A percentile compares a stretch with the other conserved stretches of the same genome.
These are phyloP conservation scores for Candida takata DNA, from an alignment of 805 yeast genomes.

Conservation along the genomic window DNA sequence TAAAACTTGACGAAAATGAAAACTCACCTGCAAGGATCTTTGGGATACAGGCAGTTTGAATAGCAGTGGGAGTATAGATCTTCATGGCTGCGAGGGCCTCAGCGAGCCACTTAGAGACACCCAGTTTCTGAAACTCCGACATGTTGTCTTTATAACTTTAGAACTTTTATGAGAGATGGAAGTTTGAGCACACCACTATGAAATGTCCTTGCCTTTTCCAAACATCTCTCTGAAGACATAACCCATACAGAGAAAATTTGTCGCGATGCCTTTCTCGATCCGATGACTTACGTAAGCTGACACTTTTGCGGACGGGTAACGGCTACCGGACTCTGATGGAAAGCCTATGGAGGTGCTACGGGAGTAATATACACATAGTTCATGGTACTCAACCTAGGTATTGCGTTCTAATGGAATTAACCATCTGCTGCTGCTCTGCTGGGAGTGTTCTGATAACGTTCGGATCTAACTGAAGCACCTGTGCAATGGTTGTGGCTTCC, in stretches of 20 bases:
- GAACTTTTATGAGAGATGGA: too few species aligned
- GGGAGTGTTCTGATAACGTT: constrained; percentile 14
- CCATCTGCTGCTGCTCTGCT: constrained; percentile 10
- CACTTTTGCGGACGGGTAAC: neutral
- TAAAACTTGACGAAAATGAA: too few species aligned
- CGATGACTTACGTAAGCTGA: constrained; percentile 4
- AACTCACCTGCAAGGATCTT: constrained; percentile 54
- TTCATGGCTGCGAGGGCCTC: constrained; percentile 80
- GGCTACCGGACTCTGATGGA: too few species aligned
- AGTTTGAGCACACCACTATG: too few species aligned
- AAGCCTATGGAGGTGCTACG: too few species aligned
- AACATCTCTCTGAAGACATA: too few species aligned
- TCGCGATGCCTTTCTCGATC: neutral
- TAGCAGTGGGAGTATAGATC: constrained; percentile 75
- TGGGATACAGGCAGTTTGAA: constrained; percentile 87
- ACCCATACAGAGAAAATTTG: neutral
- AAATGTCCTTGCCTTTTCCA: too few species aligned
- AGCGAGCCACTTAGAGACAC: constrained; percentile 79
- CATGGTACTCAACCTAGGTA: constrained; percentile 1
- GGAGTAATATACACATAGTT: too few species aligned
- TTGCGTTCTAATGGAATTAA: constrained; percentile 4
- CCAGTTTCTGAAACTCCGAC: constrained; percentile 49
- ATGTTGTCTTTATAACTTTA: neutral
- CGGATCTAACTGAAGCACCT: constrained; percentile 39
- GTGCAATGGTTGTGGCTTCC: constrained; percentile 49